Conservation (phyloP, 352 stramenopile species). For the Phytophthora cactorum region DNA sequence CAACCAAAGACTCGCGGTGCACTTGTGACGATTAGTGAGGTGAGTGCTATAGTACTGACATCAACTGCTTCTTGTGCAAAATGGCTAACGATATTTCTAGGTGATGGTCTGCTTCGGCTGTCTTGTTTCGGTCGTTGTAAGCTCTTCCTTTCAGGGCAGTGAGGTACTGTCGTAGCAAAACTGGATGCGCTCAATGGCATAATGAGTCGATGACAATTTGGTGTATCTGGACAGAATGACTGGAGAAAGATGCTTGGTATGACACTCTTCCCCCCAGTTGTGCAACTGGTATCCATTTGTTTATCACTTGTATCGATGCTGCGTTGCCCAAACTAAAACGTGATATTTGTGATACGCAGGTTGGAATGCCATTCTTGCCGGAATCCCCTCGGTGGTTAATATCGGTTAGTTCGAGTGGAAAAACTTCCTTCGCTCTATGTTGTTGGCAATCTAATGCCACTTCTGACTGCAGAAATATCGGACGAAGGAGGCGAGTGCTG, state of each 20-base stretch:
- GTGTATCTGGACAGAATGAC: slow-evolving; percentile 35
- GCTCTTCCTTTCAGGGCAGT: slow-evolving; percentile 43
- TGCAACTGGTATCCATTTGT: slow-evolving; percentile 54
- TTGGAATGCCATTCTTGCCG: slow-evolving; percentile 71
- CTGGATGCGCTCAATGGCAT: neutral
- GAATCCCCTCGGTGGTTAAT: slow-evolving; percentile 77
- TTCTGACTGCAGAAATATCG: slow-evolving; percentile 48
- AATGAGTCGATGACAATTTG: neutral
- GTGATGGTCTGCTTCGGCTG: slow-evolving; percentile 80
- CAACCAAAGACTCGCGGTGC: slow-evolving; percentile 57
- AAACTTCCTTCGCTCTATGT: neutral
- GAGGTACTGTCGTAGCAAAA: slow-evolving; percentile 19
- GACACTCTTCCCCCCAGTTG: slow-evolving; percentile 63
- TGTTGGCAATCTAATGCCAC: neutral
- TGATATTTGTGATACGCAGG: slow-evolving; percentile 23
- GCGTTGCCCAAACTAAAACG: neutral
- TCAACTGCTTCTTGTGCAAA: neutral
- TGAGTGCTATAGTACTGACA: slow-evolving; percentile 7
- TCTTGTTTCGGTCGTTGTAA: slow-evolving; percentile 66
- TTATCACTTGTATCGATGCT: neutral
- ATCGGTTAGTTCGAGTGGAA: slow-evolving; percentile 34
- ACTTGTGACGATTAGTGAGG: slow-evolving; percentile 71
- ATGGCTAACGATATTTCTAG: slow-evolving; percentile 18
- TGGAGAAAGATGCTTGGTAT: slow-evolving; percentile 73
- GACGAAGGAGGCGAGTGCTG: slow-evolving; percentile 45